Percentiles rank a stretch among this genome's conserved stretches.
phyloP scores from a whole-genome alignment of 352 stramenopile genomes.

The Discostella stelligera region DNA sequence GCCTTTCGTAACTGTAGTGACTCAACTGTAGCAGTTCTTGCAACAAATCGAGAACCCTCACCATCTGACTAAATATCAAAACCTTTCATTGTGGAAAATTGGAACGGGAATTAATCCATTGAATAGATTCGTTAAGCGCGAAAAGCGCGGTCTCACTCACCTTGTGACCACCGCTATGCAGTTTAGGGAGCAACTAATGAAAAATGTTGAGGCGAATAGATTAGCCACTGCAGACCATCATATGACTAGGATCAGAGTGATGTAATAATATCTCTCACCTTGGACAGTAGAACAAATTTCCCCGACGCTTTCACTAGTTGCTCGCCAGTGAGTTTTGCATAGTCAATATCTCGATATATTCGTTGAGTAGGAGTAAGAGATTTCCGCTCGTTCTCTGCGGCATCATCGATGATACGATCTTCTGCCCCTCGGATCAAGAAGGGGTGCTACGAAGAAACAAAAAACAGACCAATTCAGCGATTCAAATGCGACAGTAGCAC shows the following conservation, averaged over 20 bases:
- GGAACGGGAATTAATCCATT: constrained; percentile 90
- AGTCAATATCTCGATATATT: constrained; percentile 56
- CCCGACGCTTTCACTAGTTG: constrained; percentile 83
- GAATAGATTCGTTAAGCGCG: constrained; percentile 59
- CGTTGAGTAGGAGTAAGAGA: constrained; percentile 29
- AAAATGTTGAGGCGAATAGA: no score
- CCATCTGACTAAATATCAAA: constrained; percentile 99
- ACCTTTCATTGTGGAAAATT: constrained; percentile 28
- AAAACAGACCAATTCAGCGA: constrained; percentile 1
- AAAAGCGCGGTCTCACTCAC: background rate
- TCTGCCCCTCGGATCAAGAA: constrained; percentile 98
- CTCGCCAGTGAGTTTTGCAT: constrained; percentile 74
- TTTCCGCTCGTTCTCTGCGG: constrained; percentile 50
- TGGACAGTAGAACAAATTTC: constrained; percentile 95
- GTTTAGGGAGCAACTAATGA: constrained; percentile 92
- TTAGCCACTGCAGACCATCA: no score
- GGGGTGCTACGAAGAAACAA: constrained; percentile 84
- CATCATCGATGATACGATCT: constrained; percentile 85
- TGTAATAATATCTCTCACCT: constrained; percentile 17
- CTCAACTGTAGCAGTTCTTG: constrained; percentile 90
- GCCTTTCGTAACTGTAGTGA: constrained; percentile 92
- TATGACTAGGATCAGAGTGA: no score
- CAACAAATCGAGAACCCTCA: constrained; percentile 93
- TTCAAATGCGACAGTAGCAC: background rate
- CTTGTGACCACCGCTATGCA: constrained; percentile 94